Evolutionary conservation across 2,329 filamentous ascomycete genomes (phyloP).

Genomic region (Neonectria coccinea): DNA sequence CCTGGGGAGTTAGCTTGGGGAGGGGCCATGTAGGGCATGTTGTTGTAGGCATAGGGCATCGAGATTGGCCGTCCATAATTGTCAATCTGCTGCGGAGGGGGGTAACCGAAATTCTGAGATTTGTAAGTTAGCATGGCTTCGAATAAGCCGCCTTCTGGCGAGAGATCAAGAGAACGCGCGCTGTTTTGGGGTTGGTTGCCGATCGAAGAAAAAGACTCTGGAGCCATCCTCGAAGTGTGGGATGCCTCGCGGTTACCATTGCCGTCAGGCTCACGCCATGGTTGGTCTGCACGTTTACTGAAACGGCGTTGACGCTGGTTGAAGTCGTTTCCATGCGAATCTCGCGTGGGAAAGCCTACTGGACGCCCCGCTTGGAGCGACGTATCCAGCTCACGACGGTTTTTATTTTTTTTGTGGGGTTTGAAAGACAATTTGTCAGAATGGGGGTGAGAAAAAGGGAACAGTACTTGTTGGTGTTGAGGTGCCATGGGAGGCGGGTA

Average conservation of each 20-base stretch:
- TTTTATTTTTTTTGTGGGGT: slow-evolving; percentile 58
- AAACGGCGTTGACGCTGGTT: slow-evolving; percentile 55
- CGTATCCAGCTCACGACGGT: slow-evolving; percentile 61
- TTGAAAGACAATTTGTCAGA: slow-evolving; percentile 54
- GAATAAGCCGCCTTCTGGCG: slow-evolving; percentile 77
- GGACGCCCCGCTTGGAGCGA: slow-evolving; percentile 55
- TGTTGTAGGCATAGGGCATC: slow-evolving; percentile 58
- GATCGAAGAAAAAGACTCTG: slow-evolving; percentile 26
- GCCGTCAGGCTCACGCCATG: slow-evolving; percentile 46
- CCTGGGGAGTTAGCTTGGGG: slow-evolving; percentile 61
- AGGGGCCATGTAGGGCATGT: slow-evolving; percentile 63
- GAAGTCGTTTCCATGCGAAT: slow-evolving; percentile 50
- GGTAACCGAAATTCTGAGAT: slow-evolving; percentile 73
- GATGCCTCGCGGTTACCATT: slow-evolving; percentile 38
- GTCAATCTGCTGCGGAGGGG: slow-evolving; percentile 55
- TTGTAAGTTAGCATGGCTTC: slow-evolving; percentile 78
- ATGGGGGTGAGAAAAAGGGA: slow-evolving; percentile 54
- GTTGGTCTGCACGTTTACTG: slow-evolving; percentile 59
- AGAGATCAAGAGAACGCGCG: slow-evolving; percentile 66
- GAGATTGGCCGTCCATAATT: slow-evolving; percentile 53
- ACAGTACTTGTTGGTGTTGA: slow-evolving; percentile 71
- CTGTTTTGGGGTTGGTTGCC: slow-evolving; percentile 25
- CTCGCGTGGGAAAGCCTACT: slow-evolving; percentile 53
- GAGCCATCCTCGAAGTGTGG: slow-evolving; percentile 30
- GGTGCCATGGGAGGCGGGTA: slow-evolving; percentile 69